A percentile compares a stretch with the other conserved stretches of the same genome.
Evolutionary conservation across 2,329 filamentous ascomycete genomes (phyloP).

Genomic region (Atkinsonella texensis): DNA sequence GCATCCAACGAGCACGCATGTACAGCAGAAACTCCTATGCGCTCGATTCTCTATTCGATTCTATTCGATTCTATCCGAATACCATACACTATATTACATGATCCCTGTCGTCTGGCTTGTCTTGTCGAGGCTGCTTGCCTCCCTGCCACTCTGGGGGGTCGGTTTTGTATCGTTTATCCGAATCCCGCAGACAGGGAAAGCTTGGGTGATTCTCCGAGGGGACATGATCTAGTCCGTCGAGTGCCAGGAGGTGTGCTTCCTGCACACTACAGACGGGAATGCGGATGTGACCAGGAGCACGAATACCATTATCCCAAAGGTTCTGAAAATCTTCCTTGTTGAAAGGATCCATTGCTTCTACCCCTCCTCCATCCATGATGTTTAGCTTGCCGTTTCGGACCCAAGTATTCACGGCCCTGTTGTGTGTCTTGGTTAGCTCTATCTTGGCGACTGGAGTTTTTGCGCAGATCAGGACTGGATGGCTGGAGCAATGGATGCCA

Average conservation of each 20-base stretch:
- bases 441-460: not conserved
- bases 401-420: not conserved
- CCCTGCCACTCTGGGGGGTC: not conserved
- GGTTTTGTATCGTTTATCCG: not conserved
- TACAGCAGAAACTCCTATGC: no score
- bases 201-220: not conserved
- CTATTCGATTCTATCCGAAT: no score
- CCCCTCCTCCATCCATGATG: not conserved
- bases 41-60: no score
- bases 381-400: not conserved
- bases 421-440: not conserved
- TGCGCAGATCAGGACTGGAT: not conserved
- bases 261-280: not conserved
- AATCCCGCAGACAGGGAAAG: not conserved
- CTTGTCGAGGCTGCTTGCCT: not conserved
- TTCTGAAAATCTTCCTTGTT: not conserved
- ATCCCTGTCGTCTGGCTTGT: constrained; percentile 1
- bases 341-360: not conserved
- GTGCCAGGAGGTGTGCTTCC: not conserved
- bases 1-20: no score
- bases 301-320: not conserved
- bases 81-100: not conserved
- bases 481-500: not conserved
- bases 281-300: not conserved
- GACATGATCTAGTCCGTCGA: not conserved